Percentiles rank a stretch among this genome's conserved stretches.
phyloP scores from a whole-genome alignment of 768 basidiomycete genomes.

The Macrolepiota dolichaula region DNA sequence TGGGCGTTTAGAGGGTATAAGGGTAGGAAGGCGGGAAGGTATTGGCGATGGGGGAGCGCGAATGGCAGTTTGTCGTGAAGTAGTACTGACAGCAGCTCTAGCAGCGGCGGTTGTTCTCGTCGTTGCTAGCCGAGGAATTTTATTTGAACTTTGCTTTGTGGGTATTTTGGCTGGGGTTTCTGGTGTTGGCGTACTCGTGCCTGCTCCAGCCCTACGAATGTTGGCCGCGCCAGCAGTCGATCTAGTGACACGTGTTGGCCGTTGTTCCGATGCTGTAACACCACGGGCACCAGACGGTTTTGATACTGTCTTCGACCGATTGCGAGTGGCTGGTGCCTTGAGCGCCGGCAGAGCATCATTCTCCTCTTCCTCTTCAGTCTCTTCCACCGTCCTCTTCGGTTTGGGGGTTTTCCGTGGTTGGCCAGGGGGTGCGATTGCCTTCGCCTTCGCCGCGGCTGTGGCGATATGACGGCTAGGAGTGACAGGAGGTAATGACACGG shows the following conservation, averaged over 20 bases:
- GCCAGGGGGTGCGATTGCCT: slow-evolving; percentile 70
- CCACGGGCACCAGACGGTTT: slow-evolving; percentile 36
- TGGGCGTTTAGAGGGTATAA: slow-evolving; percentile 56
- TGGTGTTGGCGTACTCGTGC: slow-evolving; percentile 18
- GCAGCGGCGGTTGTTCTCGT: slow-evolving; percentile 46
- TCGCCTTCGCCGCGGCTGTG: slow-evolving; percentile 65
- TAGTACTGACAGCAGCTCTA: slow-evolving; percentile 22
- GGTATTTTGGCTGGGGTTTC: slow-evolving; percentile 42
- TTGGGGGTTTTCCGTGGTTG: slow-evolving; percentile 88
- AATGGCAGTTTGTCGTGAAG: slow-evolving; percentile 27
- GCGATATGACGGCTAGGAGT: slow-evolving; percentile 79
- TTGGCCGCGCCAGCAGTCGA: slow-evolving; percentile 57
- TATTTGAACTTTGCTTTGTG: slow-evolving; percentile 51
- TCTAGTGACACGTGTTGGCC: slow-evolving; percentile 71
- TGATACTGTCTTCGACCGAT: slow-evolving; percentile 30
- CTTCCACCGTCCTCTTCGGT: slow-evolving; percentile 69
- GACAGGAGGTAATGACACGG: slow-evolving; percentile 58
- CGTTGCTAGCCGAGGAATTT: slow-evolving; percentile 63
- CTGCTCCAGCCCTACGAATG: slow-evolving; percentile 51
- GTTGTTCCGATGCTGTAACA: slow-evolving; percentile 63
- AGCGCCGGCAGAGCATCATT: slow-evolving; percentile 66
- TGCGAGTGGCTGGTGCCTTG: slow-evolving; percentile 39
- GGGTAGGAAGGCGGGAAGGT: slow-evolving; percentile 75
- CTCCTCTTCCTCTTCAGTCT: slow-evolving; percentile 56
- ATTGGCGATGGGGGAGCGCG: slow-evolving; percentile 58